A percentile compares a stretch with the other conserved stretches of the same genome.
Evolutionary conservation across 2,329 filamentous ascomycete genomes (phyloP).

Genomic region (Penicillium sp.): DNA sequence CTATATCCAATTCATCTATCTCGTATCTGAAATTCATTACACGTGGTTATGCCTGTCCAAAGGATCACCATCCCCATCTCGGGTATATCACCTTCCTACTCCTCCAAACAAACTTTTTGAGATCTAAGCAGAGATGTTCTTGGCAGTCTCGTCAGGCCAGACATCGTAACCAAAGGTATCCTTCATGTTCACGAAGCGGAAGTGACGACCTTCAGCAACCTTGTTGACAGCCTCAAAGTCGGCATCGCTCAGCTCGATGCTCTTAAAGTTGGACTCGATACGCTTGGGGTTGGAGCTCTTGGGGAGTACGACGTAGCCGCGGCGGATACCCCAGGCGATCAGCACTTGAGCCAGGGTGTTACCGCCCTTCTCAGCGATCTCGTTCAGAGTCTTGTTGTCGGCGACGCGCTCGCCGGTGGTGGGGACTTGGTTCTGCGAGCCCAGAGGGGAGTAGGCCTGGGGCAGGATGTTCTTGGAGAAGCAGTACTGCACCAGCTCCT

Average conservation of each 20-base stretch:
- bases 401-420: slow-evolving; percentile 67
- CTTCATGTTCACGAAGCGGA: slow-evolving; percentile 80
- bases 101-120: slow-evolving; percentile 7
- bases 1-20: slow-evolving; percentile 22
- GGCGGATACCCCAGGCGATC: slow-evolving; percentile 66
- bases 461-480: slow-evolving; percentile 45
- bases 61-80: slow-evolving; percentile 1
- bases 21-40: slow-evolving; percentile 18
- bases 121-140: slow-evolving; percentile 35
- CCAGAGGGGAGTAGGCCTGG: slow-evolving; percentile 51
- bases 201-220: slow-evolving; percentile 67
- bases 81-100: slow-evolving; percentile 9
- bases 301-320: slow-evolving; percentile 68
- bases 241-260: slow-evolving; percentile 59
- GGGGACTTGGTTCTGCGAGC: slow-evolving; percentile 70
- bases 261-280: slow-evolving; percentile 69
- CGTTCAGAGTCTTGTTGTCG: slow-evolving; percentile 61
- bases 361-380: slow-evolving; percentile 59
- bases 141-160: slow-evolving; percentile 60
- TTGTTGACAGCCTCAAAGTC: slow-evolving; percentile 63
- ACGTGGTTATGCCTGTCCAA: slow-evolving; percentile 2
- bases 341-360: slow-evolving; percentile 63
- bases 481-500: slow-evolving; percentile 46
- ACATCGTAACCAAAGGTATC: slow-evolving; percentile 76
- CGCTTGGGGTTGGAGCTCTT: slow-evolving; percentile 69